These are phyloP conservation scores for Aschersonia sp. DNA, from an alignment of 2,329 filamentous ascomycete genomes.

Conservation along the genomic window DNA sequence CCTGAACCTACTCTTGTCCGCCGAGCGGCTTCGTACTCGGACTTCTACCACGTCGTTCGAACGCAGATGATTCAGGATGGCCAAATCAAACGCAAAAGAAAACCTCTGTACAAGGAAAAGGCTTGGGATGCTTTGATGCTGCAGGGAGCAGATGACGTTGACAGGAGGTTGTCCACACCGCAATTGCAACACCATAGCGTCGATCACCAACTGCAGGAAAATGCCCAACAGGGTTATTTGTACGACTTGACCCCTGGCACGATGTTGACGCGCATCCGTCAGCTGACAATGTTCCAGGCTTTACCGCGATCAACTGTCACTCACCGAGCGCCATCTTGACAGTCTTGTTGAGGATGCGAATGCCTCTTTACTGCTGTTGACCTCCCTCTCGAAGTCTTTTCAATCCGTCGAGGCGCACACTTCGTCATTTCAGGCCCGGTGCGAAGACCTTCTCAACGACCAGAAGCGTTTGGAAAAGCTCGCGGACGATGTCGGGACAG, in stretches of 20 bases:
- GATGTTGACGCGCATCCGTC: background rate
- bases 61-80: slow-evolving; percentile 39
- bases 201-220: slow-evolving; percentile 57
- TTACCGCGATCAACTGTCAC: slow-evolving; percentile 67
- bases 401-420: slow-evolving; percentile 79
- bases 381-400: slow-evolving; percentile 73
- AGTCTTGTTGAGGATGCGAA: slow-evolving; percentile 65
- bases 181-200: slow-evolving; percentile 19
- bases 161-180: slow-evolving; percentile 1
- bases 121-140: slow-evolving; percentile 34
- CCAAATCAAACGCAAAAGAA: slow-evolving; percentile 22
- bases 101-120: slow-evolving; percentile 21
- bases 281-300: slow-evolving; percentile 32
- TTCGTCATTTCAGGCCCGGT: slow-evolving; percentile 83
- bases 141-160: slow-evolving; percentile 11
- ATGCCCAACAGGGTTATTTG: slow-evolving; percentile 77
- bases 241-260: slow-evolving; percentile 26
- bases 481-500: slow-evolving; percentile 72
- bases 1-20: slow-evolving; percentile 51
- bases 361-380: slow-evolving; percentile 59
- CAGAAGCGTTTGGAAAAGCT: slow-evolving; percentile 67
- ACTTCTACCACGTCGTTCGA: slow-evolving; percentile 54
- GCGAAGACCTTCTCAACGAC: slow-evolving; percentile 72
- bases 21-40: slow-evolving; percentile 61
- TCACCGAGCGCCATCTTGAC: slow-evolving; percentile 73